Percentiles rank a stretch among this genome's conserved stretches.
phyloP scores from a whole-genome alignment of 176 grass and related monocot genomes.

The Lolium rigidum region DNA sequence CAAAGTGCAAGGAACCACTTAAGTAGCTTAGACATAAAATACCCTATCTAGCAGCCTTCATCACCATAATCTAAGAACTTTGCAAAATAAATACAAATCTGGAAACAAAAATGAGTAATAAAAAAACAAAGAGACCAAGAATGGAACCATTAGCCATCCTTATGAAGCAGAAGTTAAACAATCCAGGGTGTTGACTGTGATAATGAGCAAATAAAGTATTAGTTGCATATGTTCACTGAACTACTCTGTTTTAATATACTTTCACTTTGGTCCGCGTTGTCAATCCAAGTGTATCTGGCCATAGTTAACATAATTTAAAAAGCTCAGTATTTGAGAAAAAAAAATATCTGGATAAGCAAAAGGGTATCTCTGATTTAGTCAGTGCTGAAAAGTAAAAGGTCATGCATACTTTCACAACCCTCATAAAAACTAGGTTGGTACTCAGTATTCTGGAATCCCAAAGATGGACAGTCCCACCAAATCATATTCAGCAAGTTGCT shows the following conservation, averaged over 20 bases:
- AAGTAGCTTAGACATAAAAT: neutral
- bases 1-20: conserved; percentile 3
- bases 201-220: conserved; percentile 1
- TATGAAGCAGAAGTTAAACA: neutral
- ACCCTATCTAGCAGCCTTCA: neutral
- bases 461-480: neutral
- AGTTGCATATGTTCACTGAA: neutral
- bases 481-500: too few relatives aligned
- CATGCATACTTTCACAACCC: neutral
- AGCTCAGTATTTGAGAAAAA: neutral
- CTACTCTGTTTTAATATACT: neutral
- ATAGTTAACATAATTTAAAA: neutral
- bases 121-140: conserved; percentile 12
- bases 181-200: neutral
- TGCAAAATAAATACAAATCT: neutral
- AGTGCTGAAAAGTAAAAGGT: neutral
- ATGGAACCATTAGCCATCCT: neutral
- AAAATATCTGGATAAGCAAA: conserved; percentile 22
- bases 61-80: conserved; percentile 13
- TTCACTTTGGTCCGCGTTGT: neutral
- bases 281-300: neutral
- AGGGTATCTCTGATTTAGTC: neutral
- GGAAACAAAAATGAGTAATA: neutral
- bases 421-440: neutral
- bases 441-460: neutral